Evolutionary conservation across 2,329 filamentous ascomycete species (phyloP).

Genomic region (Arthrobotrys sphaeroides): DNA sequence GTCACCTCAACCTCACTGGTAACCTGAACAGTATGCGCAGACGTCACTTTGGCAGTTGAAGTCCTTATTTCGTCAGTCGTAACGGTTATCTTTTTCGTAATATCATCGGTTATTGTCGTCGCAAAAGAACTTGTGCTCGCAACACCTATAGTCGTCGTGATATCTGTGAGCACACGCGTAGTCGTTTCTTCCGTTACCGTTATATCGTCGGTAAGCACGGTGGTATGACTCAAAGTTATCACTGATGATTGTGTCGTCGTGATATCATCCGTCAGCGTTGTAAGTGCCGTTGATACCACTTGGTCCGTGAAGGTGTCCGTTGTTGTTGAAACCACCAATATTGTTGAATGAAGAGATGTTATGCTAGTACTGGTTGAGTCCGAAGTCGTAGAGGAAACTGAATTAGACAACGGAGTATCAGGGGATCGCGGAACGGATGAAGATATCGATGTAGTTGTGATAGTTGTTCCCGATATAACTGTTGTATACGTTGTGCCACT

Average conservation of each 20-base stretch:
- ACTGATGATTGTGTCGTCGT: neutral
- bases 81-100: neutral
- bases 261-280: constrained; percentile 11
- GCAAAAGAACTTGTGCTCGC: neutral
- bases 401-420: constrained; percentile 12
- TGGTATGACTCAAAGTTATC: neutral
- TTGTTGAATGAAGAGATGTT: neutral
- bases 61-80: neutral
- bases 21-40: neutral
- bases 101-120: constrained; percentile 17
- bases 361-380: neutral
- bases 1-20: neutral
- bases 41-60: neutral
- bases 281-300: neutral
- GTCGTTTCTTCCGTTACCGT: neutral
- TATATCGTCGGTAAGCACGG: neutral
- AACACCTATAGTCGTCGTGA: neutral
- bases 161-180: neutral
- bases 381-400: constrained; percentile 7
- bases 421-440: constrained; percentile 9
- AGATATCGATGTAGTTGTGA: constrained; percentile 12
- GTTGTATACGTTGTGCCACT: neutral
- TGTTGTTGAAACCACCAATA: neutral
- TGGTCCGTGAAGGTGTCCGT: neutral
- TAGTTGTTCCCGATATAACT: neutral